A percentile compares a stretch with the other conserved stretches of the same genome.
phyloP scores from a whole-genome alignment of 345 rosid genomes.

The Populus nigra region DNA sequence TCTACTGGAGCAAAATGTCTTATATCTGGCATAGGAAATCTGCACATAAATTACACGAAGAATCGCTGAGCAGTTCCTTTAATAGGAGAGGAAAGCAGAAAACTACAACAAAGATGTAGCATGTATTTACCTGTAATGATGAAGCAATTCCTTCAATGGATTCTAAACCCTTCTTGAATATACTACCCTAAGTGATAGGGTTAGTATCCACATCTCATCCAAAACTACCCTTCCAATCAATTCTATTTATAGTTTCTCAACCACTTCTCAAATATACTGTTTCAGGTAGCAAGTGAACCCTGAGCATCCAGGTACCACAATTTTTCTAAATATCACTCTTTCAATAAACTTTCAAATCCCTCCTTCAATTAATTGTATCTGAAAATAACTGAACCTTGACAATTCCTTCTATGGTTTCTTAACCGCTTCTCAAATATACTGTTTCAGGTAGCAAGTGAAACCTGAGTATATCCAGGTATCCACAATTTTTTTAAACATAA shows the following conservation, averaged over 20 bases:
- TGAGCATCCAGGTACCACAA: neutral
- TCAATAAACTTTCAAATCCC: neutral
- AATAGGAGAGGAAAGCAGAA: neutral
- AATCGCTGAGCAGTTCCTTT: slow-evolving; percentile 2
- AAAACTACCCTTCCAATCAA: neutral
- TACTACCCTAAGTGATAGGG: slow-evolving; percentile 9
- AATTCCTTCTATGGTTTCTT: neutral
- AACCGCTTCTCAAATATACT: neutral
- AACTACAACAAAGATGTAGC: neutral
- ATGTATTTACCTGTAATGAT: slow-evolving; percentile 25
- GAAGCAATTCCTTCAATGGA: slow-evolving; percentile 18
- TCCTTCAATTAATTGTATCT: slow-evolving; percentile 1
- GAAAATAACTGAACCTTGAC: neutral
- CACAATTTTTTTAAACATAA: neutral
- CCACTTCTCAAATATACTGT: neutral
- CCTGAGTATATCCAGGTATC: neutral
- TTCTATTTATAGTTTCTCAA: neutral
- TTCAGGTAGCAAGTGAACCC: slow-evolving; percentile 1
- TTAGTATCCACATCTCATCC: neutral
- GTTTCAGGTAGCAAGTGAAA: slow-evolving; percentile 2
- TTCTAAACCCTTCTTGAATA: slow-evolving; percentile 12
- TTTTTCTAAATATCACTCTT: neutral
- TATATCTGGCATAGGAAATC: slow-evolving; percentile 15
- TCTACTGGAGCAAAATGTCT: slow-evolving; percentile 17
- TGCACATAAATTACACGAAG: slow-evolving; percentile 23